Base-by-base conservation (phyloP, 768 basidiomycete genomes). In the Exidia glandulosa region DNA sequence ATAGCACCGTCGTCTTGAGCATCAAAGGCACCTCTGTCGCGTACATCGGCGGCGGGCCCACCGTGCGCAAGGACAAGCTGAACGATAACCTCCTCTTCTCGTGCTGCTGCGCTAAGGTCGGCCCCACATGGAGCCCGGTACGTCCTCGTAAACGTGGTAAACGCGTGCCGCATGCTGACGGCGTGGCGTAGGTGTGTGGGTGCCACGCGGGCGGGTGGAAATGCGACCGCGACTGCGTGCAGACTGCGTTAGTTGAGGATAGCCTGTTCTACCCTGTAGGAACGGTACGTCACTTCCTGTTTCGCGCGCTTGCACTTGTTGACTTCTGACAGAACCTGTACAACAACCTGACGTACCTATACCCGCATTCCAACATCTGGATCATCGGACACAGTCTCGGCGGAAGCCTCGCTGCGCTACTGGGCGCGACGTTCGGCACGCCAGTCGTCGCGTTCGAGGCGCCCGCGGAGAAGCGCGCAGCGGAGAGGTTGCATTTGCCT, bases 21-120 rank as follows among this genome's bases (percentile, higher is more conserved):
- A 88, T 98, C 77, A 97, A 98, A 71, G 95, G 95, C 34, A 96
- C 94, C 0, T 90, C 90, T 23, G 83, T 89, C 0, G 81, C 81
- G 2, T 56, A 84, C 10, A 80, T 91, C 57, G 82, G 89, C 23
- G 85, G 84, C 1, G 91, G 92, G 0, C 85, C 86, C 14, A 97
- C 95, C n/a, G 78, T 78, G 2, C 85, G 83, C 75, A 95, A 93
- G 68, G 95, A 97, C 76, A 94, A 88, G 72, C 69, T 89, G 58
- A 97, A 97, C 74, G 94, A 97, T 70, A 97, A 94, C 65, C 71
- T 96, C 5, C 72, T 97, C 60, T 95, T 95, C 71, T 88, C 86
- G 63, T 98, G 95, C 69, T 98, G 95, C 72, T 98, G 95, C 71
- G 95, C 95, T 0, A 76, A 83, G 19, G 81, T 96, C 31, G 91